A percentile compares a stretch with the other conserved stretches of the same genome.
Conservation (phyloP, 179 eudicot genomes). For the Pouteria campechiana region DNA sequence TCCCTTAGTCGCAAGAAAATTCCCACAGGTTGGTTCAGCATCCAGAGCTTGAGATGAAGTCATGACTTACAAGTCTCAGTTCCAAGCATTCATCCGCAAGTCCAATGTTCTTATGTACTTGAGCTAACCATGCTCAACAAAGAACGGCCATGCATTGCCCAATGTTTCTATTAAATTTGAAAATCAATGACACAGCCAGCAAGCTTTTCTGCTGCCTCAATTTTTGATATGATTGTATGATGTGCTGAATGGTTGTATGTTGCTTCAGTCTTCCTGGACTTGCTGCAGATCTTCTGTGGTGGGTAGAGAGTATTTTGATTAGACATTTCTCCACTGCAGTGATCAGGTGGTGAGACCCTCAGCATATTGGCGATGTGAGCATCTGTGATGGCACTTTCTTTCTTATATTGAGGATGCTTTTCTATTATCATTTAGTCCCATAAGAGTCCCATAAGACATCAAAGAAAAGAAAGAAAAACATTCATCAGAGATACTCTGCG, state of each 20-base stretch:
- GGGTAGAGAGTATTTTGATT: slow-evolving; percentile 2
- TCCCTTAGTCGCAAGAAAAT: no score
- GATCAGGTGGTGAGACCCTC: slow-evolving; percentile 4
- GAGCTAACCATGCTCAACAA: no score
- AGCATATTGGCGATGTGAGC: slow-evolving; percentile 5
- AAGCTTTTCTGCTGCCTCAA: slow-evolving; percentile 45
- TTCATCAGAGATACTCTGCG: no score
- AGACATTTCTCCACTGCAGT: slow-evolving; percentile 1
- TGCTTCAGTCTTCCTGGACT: slow-evolving; percentile 5
- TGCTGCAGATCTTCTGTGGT: slow-evolving; percentile 5
- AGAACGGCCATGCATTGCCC: no score
- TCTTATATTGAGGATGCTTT: not conserved
- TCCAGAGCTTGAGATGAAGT: no score
- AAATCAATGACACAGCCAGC: slow-evolving; percentile 40
- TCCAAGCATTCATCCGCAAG: no score
- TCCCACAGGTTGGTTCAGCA: no score
- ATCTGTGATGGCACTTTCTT: slow-evolving; percentile 6
- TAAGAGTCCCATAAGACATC: no score
- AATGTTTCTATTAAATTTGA: slow-evolving; percentile 27
- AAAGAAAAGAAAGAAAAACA: no score
- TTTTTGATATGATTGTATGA: slow-evolving; percentile 16
- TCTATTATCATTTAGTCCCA: no score
- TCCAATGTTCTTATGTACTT: no score
- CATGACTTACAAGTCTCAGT: no score
- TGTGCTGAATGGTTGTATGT: slow-evolving; percentile 9